Evolutionary conservation across 2,329 filamentous ascomycete genomes (phyloP).

Genomic region (Juglanconis juglandina): DNA sequence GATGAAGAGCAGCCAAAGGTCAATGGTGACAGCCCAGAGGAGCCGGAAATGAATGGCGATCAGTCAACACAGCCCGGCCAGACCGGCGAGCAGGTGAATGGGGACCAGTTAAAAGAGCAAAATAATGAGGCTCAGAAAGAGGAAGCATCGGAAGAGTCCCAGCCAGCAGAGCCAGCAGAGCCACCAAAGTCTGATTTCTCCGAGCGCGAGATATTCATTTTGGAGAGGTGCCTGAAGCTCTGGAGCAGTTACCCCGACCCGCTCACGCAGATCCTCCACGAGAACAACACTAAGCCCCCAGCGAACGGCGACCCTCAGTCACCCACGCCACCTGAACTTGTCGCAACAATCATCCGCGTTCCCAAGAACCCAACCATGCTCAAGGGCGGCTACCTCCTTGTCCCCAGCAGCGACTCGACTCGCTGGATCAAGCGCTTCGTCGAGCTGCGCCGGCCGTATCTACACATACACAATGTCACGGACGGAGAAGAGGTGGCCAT

Average conservation of each 20-base stretch:
- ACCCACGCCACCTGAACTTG: constrained; percentile 58
- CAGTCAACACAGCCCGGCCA: constrained; percentile 24
- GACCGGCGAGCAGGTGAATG: constrained; percentile 12
- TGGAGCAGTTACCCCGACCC: constrained; percentile 63
- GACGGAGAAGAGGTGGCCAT: constrained; percentile 89
- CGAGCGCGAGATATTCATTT: constrained; percentile 43
- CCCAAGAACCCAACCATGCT: constrained; percentile 77
- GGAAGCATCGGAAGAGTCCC: constrained; percentile 20
- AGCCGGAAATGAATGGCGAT: constrained; percentile 25
- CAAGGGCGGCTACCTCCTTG: constrained; percentile 84
- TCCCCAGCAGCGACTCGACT: constrained; percentile 75
- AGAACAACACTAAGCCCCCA: constrained; percentile 66
- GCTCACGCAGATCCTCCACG: constrained; percentile 51
- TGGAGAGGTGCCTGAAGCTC: constrained; percentile 58
- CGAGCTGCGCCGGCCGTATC: constrained; percentile 84
- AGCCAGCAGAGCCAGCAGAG: constrained; percentile 15
- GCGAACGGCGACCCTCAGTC: constrained; percentile 53
- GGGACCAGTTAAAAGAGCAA: constrained; percentile 2
- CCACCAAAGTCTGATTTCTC: constrained; percentile 38
- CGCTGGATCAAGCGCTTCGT: constrained; percentile 92
- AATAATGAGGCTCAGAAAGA: constrained; percentile 24
- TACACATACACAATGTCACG: constrained; percentile 81
- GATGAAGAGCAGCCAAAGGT: constrained; percentile 19
- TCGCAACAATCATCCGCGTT: constrained; percentile 73
- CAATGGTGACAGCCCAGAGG: constrained; percentile 24